A percentile compares a stretch with the other conserved stretches of the same genome.
Conservation (phyloP, 352 stramenopile species). For the Globisporangium rhizosaccharum region DNA sequence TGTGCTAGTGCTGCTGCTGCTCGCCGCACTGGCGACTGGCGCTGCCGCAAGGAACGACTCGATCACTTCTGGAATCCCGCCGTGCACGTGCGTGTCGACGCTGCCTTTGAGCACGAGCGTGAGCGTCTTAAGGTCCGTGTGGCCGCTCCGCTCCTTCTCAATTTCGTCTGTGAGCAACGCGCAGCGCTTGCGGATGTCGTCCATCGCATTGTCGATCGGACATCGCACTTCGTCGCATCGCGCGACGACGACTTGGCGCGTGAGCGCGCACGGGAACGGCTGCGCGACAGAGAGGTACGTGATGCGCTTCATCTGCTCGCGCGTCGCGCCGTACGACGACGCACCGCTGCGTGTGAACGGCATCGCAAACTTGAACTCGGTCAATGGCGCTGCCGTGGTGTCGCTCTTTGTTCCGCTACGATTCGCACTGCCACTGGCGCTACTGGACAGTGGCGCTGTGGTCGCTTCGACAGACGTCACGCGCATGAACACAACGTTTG, state of each 20-base stretch:
- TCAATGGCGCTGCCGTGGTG: background rate
- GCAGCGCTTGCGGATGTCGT: conserved; percentile 70
- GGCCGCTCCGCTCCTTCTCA: conserved; percentile 34
- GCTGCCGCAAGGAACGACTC: conserved; percentile 44
- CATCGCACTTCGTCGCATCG: conserved; percentile 44
- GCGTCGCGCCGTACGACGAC: conserved; percentile 49
- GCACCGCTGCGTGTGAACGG: conserved; percentile 38
- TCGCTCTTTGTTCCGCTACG: background rate
- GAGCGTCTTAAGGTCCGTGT: conserved; percentile 65
- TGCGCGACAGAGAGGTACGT: conserved; percentile 35
- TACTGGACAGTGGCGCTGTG: conserved; percentile 2
- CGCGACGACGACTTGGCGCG: conserved; percentile 32
- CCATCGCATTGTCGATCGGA: conserved; percentile 71
- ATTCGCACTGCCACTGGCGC: background rate
- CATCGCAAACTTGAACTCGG: conserved; percentile 41
- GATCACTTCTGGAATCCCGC: conserved; percentile 66
- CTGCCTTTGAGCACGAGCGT: conserved; percentile 78
- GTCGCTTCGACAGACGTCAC: conserved; percentile 22
- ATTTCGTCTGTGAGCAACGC: conserved; percentile 47
- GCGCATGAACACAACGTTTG: conserved; percentile 57
- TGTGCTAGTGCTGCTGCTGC: background rate
- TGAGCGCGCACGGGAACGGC: conserved; percentile 46
- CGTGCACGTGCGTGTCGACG: conserved; percentile 75
- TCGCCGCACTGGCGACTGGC: background rate
- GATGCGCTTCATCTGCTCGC: conserved; percentile 71